These are phyloP conservation scores for Russula ochroleuca DNA, from an alignment of 768 basidiomycete genomes.

Conservation along the genomic window DNA sequence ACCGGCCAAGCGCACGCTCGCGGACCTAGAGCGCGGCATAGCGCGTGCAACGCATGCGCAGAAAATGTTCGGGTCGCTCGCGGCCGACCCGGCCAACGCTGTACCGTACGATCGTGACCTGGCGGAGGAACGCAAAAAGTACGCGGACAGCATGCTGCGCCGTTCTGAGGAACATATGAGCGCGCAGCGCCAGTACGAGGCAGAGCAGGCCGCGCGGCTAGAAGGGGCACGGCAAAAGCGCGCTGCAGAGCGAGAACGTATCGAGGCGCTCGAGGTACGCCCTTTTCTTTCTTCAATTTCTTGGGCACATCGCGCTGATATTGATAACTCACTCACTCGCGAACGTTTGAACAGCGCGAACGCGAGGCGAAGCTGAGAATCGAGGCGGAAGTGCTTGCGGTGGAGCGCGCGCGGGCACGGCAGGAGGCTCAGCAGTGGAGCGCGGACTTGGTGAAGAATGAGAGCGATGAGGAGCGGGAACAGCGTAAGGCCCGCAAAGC, in stretches of 20 bases:
- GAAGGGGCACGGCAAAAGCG: slow-evolving; percentile 73
- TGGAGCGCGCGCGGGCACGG: slow-evolving; percentile 66
- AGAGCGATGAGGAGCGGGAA: slow-evolving; percentile 79
- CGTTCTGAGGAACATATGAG: slow-evolving; percentile 76
- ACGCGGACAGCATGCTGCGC: slow-evolving; percentile 82
- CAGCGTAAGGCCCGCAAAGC: slow-evolving; percentile 50
- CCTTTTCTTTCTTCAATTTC: not conserved
- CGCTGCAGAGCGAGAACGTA: slow-evolving; percentile 70
- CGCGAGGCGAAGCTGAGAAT: slow-evolving; percentile 59
- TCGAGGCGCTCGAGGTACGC: slow-evolving; percentile 63
- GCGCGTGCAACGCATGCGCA: slow-evolving; percentile 82
- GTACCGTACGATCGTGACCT: slow-evolving; percentile 85
- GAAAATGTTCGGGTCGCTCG: slow-evolving; percentile 79
- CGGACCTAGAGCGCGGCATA: slow-evolving; percentile 73
- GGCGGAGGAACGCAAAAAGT: slow-evolving; percentile 84
- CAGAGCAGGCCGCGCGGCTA: slow-evolving; percentile 63
- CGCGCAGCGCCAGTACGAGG: slow-evolving; percentile 67
- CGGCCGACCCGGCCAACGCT: slow-evolving; percentile 59
- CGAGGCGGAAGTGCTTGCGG: slow-evolving; percentile 75
- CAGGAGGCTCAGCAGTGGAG: slow-evolving; percentile 82
- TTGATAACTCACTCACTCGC: no score
- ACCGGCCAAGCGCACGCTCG: slow-evolving; percentile 71
- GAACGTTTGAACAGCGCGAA: slow-evolving; percentile 43
- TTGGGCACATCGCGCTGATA: no score
- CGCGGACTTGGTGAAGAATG: slow-evolving; percentile 51